Conservation (phyloP, 2,329 filamentous ascomycete species). For the Corynespora cassiicola region DNA sequence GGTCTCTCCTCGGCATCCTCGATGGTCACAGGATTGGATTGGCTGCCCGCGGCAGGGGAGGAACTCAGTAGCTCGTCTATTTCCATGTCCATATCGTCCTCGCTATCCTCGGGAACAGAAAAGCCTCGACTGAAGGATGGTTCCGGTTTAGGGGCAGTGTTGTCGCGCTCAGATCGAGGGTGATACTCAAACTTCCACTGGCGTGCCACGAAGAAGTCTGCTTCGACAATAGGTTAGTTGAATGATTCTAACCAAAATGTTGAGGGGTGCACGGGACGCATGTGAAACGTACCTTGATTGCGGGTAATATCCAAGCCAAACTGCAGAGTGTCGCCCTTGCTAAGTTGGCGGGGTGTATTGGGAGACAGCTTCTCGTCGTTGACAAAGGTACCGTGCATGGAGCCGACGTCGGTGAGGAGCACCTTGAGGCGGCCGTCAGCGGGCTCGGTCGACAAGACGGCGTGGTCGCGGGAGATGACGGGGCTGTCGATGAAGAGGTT, state of each 20-base stretch:
- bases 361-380: slow-evolving; percentile 49
- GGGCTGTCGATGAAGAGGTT: slow-evolving; percentile 76
- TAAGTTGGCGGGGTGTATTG: slow-evolving; percentile 27
- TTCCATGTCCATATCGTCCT: slow-evolving; percentile 21
- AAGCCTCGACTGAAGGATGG: slow-evolving; percentile 32
- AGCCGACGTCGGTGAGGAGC: slow-evolving; percentile 61
- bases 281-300: slow-evolving; percentile 33
- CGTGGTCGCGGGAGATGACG: slow-evolving; percentile 75
- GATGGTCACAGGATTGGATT: slow-evolving; percentile 35
- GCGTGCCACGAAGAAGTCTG: slow-evolving; percentile 39
- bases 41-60: slow-evolving; percentile 22
- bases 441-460: slow-evolving; percentile 48
- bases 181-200: slow-evolving; percentile 37
- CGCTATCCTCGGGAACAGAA: slow-evolving; percentile 41
- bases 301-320: slow-evolving; percentile 45
- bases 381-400: slow-evolving; percentile 68
- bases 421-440: slow-evolving; percentile 36
- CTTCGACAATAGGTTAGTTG: not conserved
- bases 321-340: slow-evolving; percentile 41
- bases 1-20: slow-evolving; percentile 35
- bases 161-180: no score
- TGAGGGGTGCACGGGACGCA: not conserved
- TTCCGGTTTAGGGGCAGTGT: not conserved
- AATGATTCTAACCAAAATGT: not conserved
- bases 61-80: slow-evolving; percentile 6